Conservation (phyloP, 768 basidiomycete genomes). For the Podaxis sp. region DNA sequence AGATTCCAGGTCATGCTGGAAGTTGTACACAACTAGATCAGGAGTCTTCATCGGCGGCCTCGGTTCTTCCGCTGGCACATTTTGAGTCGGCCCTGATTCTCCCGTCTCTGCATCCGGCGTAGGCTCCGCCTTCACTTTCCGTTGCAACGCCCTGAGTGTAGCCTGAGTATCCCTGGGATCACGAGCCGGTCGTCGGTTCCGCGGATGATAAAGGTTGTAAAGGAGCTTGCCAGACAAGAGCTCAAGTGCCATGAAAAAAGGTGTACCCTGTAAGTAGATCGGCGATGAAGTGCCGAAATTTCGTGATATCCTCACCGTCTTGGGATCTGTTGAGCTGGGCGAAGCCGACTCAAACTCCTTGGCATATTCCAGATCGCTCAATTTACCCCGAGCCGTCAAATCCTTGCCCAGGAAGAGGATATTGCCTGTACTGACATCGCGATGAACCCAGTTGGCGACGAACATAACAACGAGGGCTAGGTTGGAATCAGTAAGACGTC, state of each 20-base stretch:
- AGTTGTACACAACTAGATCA: neutral
- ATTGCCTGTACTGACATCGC: conserved; percentile 7
- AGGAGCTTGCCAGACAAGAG: neutral
- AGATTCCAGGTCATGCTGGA: conserved; percentile 9
- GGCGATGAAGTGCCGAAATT: neutral
- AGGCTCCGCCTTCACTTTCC: neutral
- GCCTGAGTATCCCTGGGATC: neutral
- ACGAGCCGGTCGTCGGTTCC: too few relatives aligned
- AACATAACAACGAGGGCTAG: neutral
- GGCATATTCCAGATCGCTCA: too few relatives aligned
- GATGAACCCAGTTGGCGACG: conserved; percentile 5
- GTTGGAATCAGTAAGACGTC: neutral
- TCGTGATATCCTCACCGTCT: neutral
- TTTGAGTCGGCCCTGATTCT: neutral
- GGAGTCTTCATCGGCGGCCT: neutral
- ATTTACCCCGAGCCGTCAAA: neutral
- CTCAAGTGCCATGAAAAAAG: conserved; percentile 8
- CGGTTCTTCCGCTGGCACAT: neutral
- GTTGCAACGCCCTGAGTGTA: neutral
- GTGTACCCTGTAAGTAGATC: neutral
- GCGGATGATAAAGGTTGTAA: too few relatives aligned
- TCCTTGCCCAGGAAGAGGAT: neutral
- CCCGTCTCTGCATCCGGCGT: too few relatives aligned
- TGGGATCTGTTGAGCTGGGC: neutral
- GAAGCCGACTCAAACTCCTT: neutral